These are phyloP conservation scores for Suhomyces xylopsoci DNA, from an alignment of 805 yeast species.

Conservation along the genomic window DNA sequence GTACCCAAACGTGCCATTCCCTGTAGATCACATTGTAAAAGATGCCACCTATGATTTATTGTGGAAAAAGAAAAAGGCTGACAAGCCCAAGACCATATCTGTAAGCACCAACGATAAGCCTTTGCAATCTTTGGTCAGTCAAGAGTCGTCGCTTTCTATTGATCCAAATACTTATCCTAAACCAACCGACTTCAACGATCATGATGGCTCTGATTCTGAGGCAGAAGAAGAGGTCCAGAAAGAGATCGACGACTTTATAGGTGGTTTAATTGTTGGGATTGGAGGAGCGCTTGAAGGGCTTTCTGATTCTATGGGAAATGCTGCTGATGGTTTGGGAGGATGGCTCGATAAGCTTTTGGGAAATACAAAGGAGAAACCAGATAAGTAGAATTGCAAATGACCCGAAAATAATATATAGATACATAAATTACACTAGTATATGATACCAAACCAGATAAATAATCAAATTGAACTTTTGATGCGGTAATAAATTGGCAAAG, in stretches of 20 bases:
- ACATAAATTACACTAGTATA: background rate
- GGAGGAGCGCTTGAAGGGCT: background rate
- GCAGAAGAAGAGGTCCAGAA: background rate
- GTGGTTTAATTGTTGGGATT: background rate
- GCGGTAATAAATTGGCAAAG: too few species aligned
- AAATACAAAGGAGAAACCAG: background rate
- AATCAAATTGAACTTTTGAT: background rate
- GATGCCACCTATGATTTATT: conserved; percentile 53
- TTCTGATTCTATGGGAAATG: background rate
- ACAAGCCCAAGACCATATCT: conserved; percentile 9
- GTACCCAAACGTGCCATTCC: conserved; percentile 53
- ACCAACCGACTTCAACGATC: conserved; percentile 22
- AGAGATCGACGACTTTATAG: background rate
- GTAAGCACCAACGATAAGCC: conserved; percentile 24
- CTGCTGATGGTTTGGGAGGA: background rate
- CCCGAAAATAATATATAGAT: background rate
- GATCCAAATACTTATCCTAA: conserved; percentile 19
- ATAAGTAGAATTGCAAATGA: background rate
- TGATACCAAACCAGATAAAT: background rate
- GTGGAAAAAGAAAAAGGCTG: conserved; percentile 20
- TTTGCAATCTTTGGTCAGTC: conserved; percentile 18
- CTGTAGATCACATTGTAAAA: conserved; percentile 41
- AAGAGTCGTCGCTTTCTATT: conserved; percentile 20
- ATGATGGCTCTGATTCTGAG: background rate
- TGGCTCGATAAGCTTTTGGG: background rate